Percentiles rank a stretch among this genome's conserved stretches.
Evolutionary conservation across 2,329 filamentous ascomycete species (phyloP).

Genomic region (Phyllosticta citriasiana): DNA sequence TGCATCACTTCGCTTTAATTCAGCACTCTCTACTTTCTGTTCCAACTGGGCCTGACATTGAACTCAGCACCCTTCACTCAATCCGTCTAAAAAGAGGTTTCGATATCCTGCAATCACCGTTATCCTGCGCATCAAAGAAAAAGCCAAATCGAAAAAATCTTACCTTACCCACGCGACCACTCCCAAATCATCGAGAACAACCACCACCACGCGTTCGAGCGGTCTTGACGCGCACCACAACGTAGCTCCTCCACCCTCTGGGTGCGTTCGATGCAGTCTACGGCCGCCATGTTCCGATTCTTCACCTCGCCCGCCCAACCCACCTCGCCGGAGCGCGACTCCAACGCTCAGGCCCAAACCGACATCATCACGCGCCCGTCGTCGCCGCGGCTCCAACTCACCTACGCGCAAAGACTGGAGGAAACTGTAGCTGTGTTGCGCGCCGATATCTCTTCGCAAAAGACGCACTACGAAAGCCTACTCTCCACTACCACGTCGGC

Average conservation of each 20-base stretch:
- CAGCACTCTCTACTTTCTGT: background rate
- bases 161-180: background rate
- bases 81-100: no score
- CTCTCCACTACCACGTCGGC: background rate
- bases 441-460: background rate
- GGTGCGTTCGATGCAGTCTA: background rate
- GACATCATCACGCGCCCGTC: background rate
- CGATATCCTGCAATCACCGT: no score
- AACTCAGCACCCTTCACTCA: no score
- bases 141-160: background rate
- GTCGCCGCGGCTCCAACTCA: conserved; percentile 6
- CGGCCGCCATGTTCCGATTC: background rate
- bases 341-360: background rate
- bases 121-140: no score
- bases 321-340: background rate
- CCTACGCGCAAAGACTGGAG: conserved; percentile 4
- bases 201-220: background rate
- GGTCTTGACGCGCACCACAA: background rate
- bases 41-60: background rate
- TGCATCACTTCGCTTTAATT: background rate
- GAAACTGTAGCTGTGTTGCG: conserved; percentile 3
- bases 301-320: background rate
- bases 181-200: background rate
- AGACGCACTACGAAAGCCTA: background rate
- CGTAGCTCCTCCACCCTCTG: background rate